Base-by-base conservation (phyloP, 2,329 filamentous ascomycete species). In the Gnomoniopsis smithogilvyi region DNA sequence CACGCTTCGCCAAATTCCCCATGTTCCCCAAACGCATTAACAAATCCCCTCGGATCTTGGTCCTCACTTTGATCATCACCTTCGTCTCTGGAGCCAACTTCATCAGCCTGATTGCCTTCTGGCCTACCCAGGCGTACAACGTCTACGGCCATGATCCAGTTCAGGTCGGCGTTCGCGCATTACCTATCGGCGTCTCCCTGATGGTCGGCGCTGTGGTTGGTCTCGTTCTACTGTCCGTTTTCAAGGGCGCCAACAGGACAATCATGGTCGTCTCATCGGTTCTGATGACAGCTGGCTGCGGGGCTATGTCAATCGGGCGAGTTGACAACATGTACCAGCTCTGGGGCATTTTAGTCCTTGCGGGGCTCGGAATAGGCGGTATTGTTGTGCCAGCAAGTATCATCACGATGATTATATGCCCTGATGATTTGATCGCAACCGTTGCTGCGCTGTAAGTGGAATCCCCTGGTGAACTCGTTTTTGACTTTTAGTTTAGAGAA, bases 361-460 rank as follows among this genome's bases (percentile, higher is more conserved):
- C 85, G 1, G 82, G 84, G 4, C 69, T 89, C 2, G 87, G 87
- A 7, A 84, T 89, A 4, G 87, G 87, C 7, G 87, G 84, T 1
- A 86, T 90, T 53, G 82, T 89, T 17, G 83, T 90, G 6, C 87
- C 87, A 0, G 82, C 84, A 1, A 85, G 83, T 1, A 87, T 89
- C 64, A 87, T 90, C 59, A 84, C 84, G 7, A 86, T 85, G 11
- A 89, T 90, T 65, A 85, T 89, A 64, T 89, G 85, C 62, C 86
- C 87, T 0, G 84, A 87, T 67, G 86, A 90, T 56, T 77, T 90
- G 6, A 90, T 91, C 63, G 87, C 85, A 8, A 90, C 87, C 2
- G 79, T 89, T 49, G 82, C 86, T 1, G 86, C 88, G 6, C 75
- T 91, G 22, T 45, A 19, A 22, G 43, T 45, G 14, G 34, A 17